Conservation (phyloP, 495 filamentous ascomycete genomes). For the Echria macrotheca region DNA sequence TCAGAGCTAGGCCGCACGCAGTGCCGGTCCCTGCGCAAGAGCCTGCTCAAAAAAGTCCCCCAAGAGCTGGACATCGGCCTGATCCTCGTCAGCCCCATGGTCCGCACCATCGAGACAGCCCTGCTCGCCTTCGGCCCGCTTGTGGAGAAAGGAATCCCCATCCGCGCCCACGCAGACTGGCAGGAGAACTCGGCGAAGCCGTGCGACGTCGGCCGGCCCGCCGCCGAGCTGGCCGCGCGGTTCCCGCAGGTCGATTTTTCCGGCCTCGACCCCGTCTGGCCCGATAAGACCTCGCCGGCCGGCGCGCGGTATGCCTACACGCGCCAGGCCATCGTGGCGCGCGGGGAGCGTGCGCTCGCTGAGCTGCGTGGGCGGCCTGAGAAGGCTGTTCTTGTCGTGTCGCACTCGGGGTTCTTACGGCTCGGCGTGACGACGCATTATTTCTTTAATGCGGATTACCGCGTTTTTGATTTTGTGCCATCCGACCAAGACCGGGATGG, state of each 20-base stretch:
- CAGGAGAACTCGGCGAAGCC: conserved; percentile 54
- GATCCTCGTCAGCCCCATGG: conserved; percentile 54
- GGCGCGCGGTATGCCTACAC: conserved; percentile 42
- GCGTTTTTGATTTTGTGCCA: conserved; percentile 56
- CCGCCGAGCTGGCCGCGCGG: conserved; percentile 35
- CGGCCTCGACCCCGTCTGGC: conserved; percentile 48
- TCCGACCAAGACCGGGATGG: no score
- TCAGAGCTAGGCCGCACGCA: conserved; percentile 50
- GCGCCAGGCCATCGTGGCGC: conserved; percentile 38
- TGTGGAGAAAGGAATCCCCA: conserved; percentile 45
- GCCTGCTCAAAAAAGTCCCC: conserved; percentile 40
- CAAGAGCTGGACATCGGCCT: conserved; percentile 47
- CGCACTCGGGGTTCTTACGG: conserved; percentile 54
- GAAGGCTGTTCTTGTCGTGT: conserved; percentile 56
- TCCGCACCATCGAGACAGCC: conserved; percentile 54
- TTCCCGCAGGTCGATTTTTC: conserved; percentile 52
- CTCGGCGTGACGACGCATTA: conserved; percentile 38
- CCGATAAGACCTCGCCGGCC: conserved; percentile 46
- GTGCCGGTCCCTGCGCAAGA: conserved; percentile 41
- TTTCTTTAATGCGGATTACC: conserved; percentile 57
- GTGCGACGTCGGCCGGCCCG: conserved; percentile 50
- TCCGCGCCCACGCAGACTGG: conserved; percentile 49
- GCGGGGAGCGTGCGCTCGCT: conserved; percentile 43
- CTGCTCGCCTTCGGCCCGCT: conserved; percentile 45
- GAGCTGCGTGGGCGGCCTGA: conserved; percentile 49